These are phyloP conservation scores for Reticulascus tulasneorum DNA, from an alignment of 2,329 filamentous ascomycete species.

Conservation along the genomic window DNA sequence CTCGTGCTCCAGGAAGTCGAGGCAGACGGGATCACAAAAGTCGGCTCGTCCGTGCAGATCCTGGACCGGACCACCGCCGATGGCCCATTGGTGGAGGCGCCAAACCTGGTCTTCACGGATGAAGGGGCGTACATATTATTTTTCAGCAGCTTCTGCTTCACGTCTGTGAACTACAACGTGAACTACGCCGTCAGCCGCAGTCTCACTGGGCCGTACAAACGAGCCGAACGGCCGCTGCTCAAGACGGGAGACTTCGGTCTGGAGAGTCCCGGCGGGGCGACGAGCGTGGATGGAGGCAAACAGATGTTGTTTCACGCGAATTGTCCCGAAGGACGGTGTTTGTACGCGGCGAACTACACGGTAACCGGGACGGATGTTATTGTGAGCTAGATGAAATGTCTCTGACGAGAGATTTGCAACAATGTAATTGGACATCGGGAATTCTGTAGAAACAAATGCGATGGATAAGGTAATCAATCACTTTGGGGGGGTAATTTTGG, in stretches of 20 bases:
- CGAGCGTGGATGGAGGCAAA: constrained; percentile 24
- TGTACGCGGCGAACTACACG: constrained; percentile 25
- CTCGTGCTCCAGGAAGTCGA: constrained; percentile 53
- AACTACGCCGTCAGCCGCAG: constrained; percentile 49
- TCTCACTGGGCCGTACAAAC: constrained; percentile 33
- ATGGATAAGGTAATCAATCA: too few relatives aligned
- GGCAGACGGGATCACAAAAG: constrained; percentile 46
- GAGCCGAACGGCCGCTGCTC: constrained; percentile 27
- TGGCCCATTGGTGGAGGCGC: constrained; percentile 59
- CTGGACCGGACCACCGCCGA: constrained; percentile 40
- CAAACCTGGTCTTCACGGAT: constrained; percentile 42
- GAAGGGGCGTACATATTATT: constrained; percentile 56
- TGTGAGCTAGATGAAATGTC: too few relatives aligned
- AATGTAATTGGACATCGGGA: too few relatives aligned
- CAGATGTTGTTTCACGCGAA: constrained; percentile 32
- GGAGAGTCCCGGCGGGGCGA: constrained; percentile 37
- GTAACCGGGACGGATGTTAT: constrained; percentile 11
- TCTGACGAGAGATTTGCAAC: too few relatives aligned
- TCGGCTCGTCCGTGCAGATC: constrained; percentile 45
- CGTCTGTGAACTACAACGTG: constrained; percentile 51
- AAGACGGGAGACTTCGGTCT: constrained; percentile 32
- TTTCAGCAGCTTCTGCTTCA: constrained; percentile 59
- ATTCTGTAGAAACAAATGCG: too few relatives aligned
- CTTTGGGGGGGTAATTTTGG: too few relatives aligned
- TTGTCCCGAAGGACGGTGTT: constrained; percentile 29